phyloP scores from a whole-genome alignment of 2,329 filamentous ascomycete species.

The Venturia carpophila region DNA sequence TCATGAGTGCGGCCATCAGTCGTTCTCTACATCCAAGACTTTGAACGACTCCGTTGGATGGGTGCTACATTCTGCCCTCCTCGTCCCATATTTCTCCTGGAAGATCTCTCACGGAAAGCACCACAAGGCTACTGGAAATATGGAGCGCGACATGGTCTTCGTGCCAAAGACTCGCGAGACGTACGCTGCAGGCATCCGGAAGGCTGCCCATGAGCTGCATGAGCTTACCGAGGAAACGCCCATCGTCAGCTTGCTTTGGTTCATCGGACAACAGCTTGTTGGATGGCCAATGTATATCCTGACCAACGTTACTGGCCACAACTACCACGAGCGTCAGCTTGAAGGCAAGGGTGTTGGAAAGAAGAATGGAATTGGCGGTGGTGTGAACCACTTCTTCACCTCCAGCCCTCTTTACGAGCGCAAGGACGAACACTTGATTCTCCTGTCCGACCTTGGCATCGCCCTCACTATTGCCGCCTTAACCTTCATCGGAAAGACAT shows the following conservation, averaged over 20 bases:
- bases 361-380: conserved; percentile 67
- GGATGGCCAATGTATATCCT: conserved; percentile 92
- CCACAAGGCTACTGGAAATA: conserved; percentile 96
- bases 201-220: conserved; percentile 67
- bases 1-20: conserved; percentile 95
- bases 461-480: conserved; percentile 54
- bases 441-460: conserved; percentile 75
- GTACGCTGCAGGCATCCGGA: conserved; percentile 68
- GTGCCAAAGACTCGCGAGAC: conserved; percentile 83
- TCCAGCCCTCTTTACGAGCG: conserved; percentile 83
- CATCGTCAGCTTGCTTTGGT: conserved; percentile 64
- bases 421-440: conserved; percentile 80
- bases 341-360: conserved; percentile 94
- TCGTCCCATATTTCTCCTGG: conserved; percentile 99
- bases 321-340: conserved; percentile 81
- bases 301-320: conserved; percentile 91
- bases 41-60: conserved; percentile 91
- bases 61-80: conserved; percentile 77
- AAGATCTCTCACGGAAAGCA: conserved; percentile 99
- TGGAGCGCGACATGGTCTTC: conserved; percentile 99
- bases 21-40: conserved; percentile 86
- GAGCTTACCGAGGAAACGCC: conserved; percentile 95
- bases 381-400: conserved; percentile 94
- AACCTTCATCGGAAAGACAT: conserved; percentile 63
- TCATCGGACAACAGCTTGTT: conserved; percentile 77